Evolutionary conservation across 371 early-diverging fungal genomes (phyloP).

Genomic region (Rhizopus microsporus): DNA sequence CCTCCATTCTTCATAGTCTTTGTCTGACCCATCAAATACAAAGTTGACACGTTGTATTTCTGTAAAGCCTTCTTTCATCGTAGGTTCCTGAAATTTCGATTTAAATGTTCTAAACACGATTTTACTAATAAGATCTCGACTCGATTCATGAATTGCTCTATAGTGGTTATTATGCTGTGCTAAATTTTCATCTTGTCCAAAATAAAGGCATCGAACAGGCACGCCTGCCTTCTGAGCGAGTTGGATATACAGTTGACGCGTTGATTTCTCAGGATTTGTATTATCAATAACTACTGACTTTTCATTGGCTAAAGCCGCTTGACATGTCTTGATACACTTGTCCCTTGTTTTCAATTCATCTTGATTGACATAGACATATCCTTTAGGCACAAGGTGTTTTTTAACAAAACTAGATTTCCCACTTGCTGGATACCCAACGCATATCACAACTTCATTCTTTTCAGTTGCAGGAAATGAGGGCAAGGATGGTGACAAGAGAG

Average conservation of each 20-base stretch:
- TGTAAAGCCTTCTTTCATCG: slow-evolving; percentile 60
- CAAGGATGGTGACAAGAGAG: neutral
- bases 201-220: slow-evolving; percentile 70
- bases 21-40: slow-evolving; percentile 54
- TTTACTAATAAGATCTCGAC: slow-evolving; percentile 44
- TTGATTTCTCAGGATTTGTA: slow-evolving; percentile 73
- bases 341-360: slow-evolving; percentile 75
- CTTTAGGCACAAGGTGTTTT: slow-evolving; percentile 58
- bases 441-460: slow-evolving; percentile 60
- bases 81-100: slow-evolving; percentile 55
- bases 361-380: slow-evolving; percentile 80
- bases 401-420: slow-evolving; percentile 85
- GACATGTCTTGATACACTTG: slow-evolving; percentile 65
- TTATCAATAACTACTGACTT: slow-evolving; percentile 75
- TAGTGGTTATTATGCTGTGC: slow-evolving; percentile 81
- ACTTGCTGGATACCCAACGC: slow-evolving; percentile 83
- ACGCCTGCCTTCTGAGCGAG: slow-evolving; percentile 60
- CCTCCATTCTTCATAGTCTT: slow-evolving; percentile 44
- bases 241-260: slow-evolving; percentile 66
- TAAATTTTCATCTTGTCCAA: slow-evolving; percentile 62
- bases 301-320: slow-evolving; percentile 52
- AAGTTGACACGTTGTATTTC: slow-evolving; percentile 68
- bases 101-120: slow-evolving; percentile 62
- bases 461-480: slow-evolving; percentile 4
- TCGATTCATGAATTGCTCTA: slow-evolving; percentile 42